phyloP scores from a whole-genome alignment of 495 filamentous ascomycete species.

The Rhypophila decipiens region DNA sequence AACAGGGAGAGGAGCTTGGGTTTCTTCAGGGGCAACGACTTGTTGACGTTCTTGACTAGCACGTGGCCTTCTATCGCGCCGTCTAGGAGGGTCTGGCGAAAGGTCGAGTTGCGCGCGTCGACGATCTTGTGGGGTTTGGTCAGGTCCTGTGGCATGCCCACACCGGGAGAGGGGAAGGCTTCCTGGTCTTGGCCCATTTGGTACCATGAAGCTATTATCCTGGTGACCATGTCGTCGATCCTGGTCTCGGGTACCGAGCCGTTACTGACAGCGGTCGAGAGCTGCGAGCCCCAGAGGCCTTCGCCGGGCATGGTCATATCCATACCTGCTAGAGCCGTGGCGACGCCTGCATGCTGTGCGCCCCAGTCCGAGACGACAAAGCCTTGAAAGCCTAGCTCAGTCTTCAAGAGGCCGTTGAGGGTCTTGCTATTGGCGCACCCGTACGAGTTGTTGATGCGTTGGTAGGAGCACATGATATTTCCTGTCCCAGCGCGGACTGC shows the following conservation, averaged over 20 bases:
- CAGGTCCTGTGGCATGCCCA: conserved; percentile 47
- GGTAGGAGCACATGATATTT: conserved; percentile 65
- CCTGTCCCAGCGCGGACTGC: conserved; percentile 55
- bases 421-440: conserved; percentile 58
- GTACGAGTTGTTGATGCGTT: conserved; percentile 60
- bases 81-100: conserved; percentile 34
- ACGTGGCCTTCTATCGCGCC: conserved; percentile 52
- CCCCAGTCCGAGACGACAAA: conserved; percentile 63
- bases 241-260: conserved; percentile 43
- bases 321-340: conserved; percentile 48
- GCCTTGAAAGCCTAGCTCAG: conserved; percentile 55
- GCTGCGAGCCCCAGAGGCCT: conserved; percentile 29
- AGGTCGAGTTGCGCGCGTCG: conserved; percentile 39
- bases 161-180: conserved; percentile 39
- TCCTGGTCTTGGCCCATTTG: conserved; percentile 46
- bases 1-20: conserved; percentile 44
- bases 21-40: conserved; percentile 47
- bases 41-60: conserved; percentile 55
- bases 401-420: conserved; percentile 58
- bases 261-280: conserved; percentile 40
- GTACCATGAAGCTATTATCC: conserved; percentile 56
- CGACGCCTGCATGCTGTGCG: conserved; percentile 51
- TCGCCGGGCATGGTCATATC: conserved; percentile 58
- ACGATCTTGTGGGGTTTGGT: conserved; percentile 45
- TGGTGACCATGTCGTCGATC: conserved; percentile 46